These are phyloP conservation scores for Cryptococcus sp. DNA, from an alignment of 1,284 basidiomycete species.

Conservation along the genomic window DNA sequence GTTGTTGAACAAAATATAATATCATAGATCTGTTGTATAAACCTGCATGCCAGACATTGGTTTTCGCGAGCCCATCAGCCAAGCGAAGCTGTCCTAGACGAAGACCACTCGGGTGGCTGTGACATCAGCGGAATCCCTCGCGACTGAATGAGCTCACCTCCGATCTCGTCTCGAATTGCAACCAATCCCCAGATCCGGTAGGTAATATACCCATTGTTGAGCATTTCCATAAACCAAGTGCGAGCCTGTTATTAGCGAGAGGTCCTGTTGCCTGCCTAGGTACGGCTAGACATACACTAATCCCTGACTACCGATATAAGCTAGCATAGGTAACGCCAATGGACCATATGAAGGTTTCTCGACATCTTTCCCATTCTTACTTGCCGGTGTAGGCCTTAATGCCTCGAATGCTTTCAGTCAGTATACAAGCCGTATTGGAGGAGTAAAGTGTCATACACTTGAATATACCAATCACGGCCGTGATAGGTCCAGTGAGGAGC, in stretches of 20 bases:
- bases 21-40: background rate
- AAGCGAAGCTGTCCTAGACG: background rate
- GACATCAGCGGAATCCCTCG: background rate
- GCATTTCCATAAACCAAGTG: conserved; percentile 84
- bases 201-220: conserved; percentile 83
- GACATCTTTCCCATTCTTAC: conserved; percentile 6
- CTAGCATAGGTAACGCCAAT: conserved; percentile 38
- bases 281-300: conserved; percentile 34
- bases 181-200: conserved; percentile 82
- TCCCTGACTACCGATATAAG: conserved; percentile 43
- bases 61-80: background rate
- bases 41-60: background rate
- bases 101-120: background rate
- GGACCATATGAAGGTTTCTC: conserved; percentile 30
- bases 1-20: too few species aligned
- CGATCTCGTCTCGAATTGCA: conserved; percentile 78
- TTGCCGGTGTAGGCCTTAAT: conserved; percentile 27
- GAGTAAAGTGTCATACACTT: conserved; percentile 54
- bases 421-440: background rate
- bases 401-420: conserved; percentile 43
- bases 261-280: background rate
- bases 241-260: conserved; percentile 61
- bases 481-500: conserved; percentile 75
- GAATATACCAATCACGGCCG: conserved; percentile 70
- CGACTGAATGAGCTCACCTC: too few species aligned